Percentiles rank a stretch among this genome's conserved stretches.
phyloP scores from a whole-genome alignment of 179 eudicot species.

The Patellifolia procumbens region DNA sequence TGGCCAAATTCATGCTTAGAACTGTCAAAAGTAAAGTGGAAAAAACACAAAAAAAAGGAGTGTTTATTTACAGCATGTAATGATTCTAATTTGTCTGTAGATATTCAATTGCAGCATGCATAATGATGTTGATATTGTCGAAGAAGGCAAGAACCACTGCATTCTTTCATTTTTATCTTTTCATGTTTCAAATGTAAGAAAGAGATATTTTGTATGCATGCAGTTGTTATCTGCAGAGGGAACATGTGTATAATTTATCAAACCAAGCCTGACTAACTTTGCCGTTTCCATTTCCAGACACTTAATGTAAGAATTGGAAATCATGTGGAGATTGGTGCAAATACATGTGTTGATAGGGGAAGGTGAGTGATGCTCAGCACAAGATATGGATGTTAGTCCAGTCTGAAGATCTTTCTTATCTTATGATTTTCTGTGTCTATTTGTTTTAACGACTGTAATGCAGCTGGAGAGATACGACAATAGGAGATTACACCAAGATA shows the following conservation, averaged over 20 bases:
- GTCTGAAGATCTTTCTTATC: background rate
- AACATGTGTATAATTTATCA: background rate
- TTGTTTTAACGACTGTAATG: constrained; percentile 16
- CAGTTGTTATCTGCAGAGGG: background rate
- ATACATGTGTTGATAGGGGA: constrained; percentile 94
- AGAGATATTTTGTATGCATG: background rate
- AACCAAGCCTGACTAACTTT: background rate
- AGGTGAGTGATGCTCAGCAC: constrained; percentile 49
- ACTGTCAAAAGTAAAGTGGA: too few relatives aligned
- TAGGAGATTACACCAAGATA: constrained; percentile 86
- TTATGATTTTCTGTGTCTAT: background rate
- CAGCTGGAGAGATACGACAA: constrained; percentile 91
- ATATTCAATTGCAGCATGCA: background rate
- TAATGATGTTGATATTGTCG: background rate
- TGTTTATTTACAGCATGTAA: too few relatives aligned
- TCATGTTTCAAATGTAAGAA: background rate
- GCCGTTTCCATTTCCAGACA: constrained; percentile 38
- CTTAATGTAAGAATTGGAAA: constrained; percentile 70
- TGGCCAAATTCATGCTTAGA: too few relatives aligned
- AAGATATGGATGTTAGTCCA: background rate
- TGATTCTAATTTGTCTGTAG: background rate
- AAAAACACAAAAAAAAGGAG: too few relatives aligned
- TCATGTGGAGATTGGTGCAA: constrained; percentile 94
- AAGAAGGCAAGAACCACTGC: background rate
- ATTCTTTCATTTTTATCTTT: constrained; percentile 1